A percentile compares a stretch with the other conserved stretches of the same genome.
These are phyloP conservation scores for Biscutella auriculata DNA, from an alignment of 441 rosid genomes.

Conservation along the genomic window DNA sequence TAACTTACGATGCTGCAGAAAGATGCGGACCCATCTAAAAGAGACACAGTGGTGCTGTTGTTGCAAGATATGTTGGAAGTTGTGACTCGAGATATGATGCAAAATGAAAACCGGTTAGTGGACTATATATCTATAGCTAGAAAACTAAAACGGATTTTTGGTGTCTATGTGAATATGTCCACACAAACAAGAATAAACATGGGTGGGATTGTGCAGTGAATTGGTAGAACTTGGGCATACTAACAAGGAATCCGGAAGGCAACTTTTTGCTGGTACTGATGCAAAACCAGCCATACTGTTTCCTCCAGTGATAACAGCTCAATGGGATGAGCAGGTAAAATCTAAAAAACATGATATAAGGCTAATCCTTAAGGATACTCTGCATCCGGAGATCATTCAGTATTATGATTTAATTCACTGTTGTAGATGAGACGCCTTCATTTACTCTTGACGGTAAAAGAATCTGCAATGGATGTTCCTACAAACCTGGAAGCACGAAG, in stretches of 20 bases:
- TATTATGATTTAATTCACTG: neutral
- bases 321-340: slow-evolving; percentile 93
- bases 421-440: slow-evolving; percentile 82
- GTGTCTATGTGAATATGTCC: neutral
- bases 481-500: slow-evolving; percentile 95
- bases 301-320: slow-evolving; percentile 75
- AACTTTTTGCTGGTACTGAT: slow-evolving; percentile 86
- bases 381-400: neutral
- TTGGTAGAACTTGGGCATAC: slow-evolving; percentile 74
- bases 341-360: neutral
- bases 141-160: neutral
- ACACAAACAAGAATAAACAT: slow-evolving; percentile 3
- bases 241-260: slow-evolving; percentile 87
- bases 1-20: slow-evolving; percentile 50
- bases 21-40: slow-evolving; percentile 72
- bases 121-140: slow-evolving; percentile 17
- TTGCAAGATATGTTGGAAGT: slow-evolving; percentile 98
- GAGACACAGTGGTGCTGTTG: slow-evolving; percentile 63
- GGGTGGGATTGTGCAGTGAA: slow-evolving; percentile 40
- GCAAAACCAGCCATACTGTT: slow-evolving; percentile 70
- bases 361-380: neutral
- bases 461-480: slow-evolving; percentile 85
- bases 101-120: slow-evolving; percentile 84
- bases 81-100: slow-evolving; percentile 91
- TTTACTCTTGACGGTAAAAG: slow-evolving; percentile 87